These are phyloP conservation scores for Fusarium mundagurra DNA, from an alignment of 2,329 filamentous ascomycete genomes.

Conservation along the genomic window DNA sequence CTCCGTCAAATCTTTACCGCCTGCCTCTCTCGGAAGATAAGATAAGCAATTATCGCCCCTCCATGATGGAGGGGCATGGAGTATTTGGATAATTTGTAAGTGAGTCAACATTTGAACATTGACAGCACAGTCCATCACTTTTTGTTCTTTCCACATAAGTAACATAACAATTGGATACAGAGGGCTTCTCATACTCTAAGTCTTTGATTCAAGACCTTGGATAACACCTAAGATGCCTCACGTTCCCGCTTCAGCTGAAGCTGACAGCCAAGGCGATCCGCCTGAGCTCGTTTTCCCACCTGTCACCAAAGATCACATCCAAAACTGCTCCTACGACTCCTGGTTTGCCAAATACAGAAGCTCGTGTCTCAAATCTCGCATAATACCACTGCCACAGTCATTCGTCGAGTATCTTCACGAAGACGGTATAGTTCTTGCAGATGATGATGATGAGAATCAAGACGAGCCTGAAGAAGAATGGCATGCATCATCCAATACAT, in stretches of 20 bases:
- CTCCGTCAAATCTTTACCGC: background rate
- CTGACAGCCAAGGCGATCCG: slow-evolving; percentile 21
- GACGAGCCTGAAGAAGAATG: slow-evolving; percentile 68
- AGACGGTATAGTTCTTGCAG: slow-evolving; percentile 90
- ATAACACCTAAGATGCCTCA: slow-evolving; percentile 47
- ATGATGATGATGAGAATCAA: slow-evolving; percentile 67
- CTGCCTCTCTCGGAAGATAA: slow-evolving; percentile 21
- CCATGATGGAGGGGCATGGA: slow-evolving; percentile 32
- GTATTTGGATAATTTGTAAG: slow-evolving; percentile 37
- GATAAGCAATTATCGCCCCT: slow-evolving; percentile 27
- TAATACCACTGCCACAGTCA: slow-evolving; percentile 77
- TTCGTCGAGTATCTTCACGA: slow-evolving; percentile 90
- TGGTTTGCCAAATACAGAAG: slow-evolving; percentile 90
- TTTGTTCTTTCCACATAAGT: background rate
- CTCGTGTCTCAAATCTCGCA: slow-evolving; percentile 84
- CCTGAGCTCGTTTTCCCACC: slow-evolving; percentile 76
- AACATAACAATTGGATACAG: background rate
- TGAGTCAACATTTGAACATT: slow-evolving; percentile 28
- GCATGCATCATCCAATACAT: slow-evolving; percentile 48
- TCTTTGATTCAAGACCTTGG: background rate
- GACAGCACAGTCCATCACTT: background rate
- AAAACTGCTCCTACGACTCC: slow-evolving; percentile 92
- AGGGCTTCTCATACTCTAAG: too few relatives aligned
- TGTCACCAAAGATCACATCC: slow-evolving; percentile 84
- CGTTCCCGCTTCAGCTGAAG: slow-evolving; percentile 35